phyloP scores from a whole-genome alignment of 2,329 filamentous ascomycete species.

The Fusarium sp. region DNA sequence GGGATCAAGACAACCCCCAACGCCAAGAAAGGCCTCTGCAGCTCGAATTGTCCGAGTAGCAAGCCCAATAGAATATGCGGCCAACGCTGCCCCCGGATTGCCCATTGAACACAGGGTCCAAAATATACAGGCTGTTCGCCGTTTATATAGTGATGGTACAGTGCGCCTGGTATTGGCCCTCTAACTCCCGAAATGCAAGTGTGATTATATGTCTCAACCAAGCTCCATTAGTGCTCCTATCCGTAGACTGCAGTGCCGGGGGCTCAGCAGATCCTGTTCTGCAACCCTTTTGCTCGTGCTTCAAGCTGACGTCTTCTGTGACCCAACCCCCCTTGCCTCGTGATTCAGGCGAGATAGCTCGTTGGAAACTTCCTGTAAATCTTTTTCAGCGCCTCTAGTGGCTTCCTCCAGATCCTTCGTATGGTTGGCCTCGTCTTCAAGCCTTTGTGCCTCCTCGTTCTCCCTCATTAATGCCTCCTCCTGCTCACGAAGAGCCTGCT shows the following conservation, averaged over 20 bases:
- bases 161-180: conserved; percentile 33
- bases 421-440: conserved; percentile 57
- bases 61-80: conserved; percentile 4
- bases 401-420: conserved; percentile 41
- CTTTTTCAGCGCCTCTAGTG: conserved; percentile 34
- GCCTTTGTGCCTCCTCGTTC: conserved; percentile 62
- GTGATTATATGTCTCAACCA: conserved; percentile 29
- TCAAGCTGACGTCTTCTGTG: conserved; percentile 19
- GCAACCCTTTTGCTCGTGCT: conserved; percentile 26
- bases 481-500: conserved; percentile 57
- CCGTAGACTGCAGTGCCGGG: conserved; percentile 24
- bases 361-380: conserved; percentile 16
- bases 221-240: conserved; percentile 38
- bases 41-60: background rate
- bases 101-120: background rate
- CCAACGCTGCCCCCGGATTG: background rate
- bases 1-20: conserved; percentile 2
- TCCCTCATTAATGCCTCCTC: conserved; percentile 60
- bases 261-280: conserved; percentile 37
- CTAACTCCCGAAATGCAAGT: conserved; percentile 38
- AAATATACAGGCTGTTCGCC: conserved; percentile 11
- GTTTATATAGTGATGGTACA: conserved; percentile 36
- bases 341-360: conserved; percentile 19
- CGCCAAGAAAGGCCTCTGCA: conserved; percentile 9
- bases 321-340: conserved; percentile 6